These are phyloP conservation scores for Oryza officinalis DNA, from an alignment of 176 grass and related monocot species.

Conservation along the genomic window DNA sequence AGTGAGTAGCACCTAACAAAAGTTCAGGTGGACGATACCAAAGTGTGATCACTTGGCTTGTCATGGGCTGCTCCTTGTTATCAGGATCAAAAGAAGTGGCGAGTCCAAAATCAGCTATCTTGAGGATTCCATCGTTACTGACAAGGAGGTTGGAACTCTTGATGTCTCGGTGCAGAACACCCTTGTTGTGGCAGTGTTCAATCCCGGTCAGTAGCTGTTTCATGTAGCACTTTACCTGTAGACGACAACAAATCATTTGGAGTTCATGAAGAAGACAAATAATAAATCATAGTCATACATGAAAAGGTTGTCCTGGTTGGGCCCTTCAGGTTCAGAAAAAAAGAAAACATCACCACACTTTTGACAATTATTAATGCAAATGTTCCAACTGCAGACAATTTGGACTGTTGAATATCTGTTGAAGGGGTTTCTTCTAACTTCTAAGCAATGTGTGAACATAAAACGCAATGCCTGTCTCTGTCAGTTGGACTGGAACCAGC, in stretches of 20 bases:
- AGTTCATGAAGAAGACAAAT: constrained; percentile 8
- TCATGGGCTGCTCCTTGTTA: constrained; percentile 58
- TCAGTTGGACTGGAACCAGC: constrained; percentile 33
- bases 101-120: constrained; percentile 95
- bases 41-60: constrained; percentile 86
- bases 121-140: constrained; percentile 74
- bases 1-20: constrained; percentile 79
- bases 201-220: constrained; percentile 79
- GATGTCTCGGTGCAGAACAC: constrained; percentile 88
- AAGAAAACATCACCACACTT: not conserved
- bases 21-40: constrained; percentile 99
- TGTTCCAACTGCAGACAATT: constrained; percentile 30
- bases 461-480: constrained; percentile 8
- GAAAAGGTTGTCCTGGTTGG: constrained; percentile 8
- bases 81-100: constrained; percentile 68
- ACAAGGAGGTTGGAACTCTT: constrained; percentile 93
- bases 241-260: not conserved
- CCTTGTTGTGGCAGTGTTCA: constrained; percentile 82
- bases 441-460: constrained; percentile 21
- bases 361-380: constrained; percentile 13
- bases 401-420: constrained; percentile 42
- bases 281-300: not conserved
- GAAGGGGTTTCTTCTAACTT: constrained; percentile 21
- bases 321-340: constrained; percentile 19
- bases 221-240: constrained; percentile 96